Percentiles rank a stretch among this genome's conserved stretches.
Evolutionary conservation across 73 alveolate genomes (phyloP).

Genomic region (Tetrahymena malaccensis): DNA sequence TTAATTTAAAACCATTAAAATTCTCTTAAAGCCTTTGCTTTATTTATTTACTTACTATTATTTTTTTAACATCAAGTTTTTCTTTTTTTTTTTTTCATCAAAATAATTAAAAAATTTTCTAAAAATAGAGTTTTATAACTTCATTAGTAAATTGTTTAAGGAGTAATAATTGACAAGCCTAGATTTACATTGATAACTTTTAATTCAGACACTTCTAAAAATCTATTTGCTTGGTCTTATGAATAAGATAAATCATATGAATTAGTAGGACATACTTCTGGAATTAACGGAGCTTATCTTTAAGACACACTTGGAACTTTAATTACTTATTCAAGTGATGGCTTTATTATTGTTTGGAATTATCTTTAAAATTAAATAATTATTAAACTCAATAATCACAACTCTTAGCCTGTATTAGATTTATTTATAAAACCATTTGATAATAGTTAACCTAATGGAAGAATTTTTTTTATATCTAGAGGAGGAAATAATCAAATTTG

Average conservation of each 20-base stretch:
- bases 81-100: too few species aligned
- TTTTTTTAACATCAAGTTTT: too few species aligned
- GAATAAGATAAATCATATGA: background rate
- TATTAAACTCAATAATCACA: background rate
- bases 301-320: background rate
- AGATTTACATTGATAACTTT: background rate
- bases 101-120: too few species aligned
- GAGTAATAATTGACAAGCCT: background rate
- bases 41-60: too few species aligned
- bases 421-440: background rate
- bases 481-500: background rate
- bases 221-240: background rate
- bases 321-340: background rate
- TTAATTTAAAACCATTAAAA: too few species aligned
- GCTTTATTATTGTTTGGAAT: background rate
- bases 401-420: background rate
- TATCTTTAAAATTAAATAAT: background rate
- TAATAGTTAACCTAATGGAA: background rate
- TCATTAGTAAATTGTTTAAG: background rate
- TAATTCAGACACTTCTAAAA: background rate
- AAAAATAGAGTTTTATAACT: background rate
- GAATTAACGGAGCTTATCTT: background rate
- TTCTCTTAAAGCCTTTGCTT: too few species aligned
- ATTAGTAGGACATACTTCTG: background rate
- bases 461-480: background rate